Evolutionary conservation across 495 filamentous ascomycete genomes (phyloP).

Genomic region (Penicillium nucicola): DNA sequence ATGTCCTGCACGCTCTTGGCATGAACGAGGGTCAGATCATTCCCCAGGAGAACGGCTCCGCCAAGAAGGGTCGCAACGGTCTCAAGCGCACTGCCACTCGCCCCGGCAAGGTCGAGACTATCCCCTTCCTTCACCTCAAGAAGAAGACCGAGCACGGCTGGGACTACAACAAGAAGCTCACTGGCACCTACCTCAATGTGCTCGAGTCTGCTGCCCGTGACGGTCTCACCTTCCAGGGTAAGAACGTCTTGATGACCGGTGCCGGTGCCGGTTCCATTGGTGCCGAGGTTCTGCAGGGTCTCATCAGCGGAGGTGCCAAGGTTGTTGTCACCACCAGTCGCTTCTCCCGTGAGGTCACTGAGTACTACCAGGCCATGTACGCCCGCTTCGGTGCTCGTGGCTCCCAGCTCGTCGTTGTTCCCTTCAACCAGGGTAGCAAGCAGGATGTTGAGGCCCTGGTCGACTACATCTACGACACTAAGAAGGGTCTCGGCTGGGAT

Average conservation of each 20-base stretch:
- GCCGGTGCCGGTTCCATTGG: slow-evolving; percentile 97
- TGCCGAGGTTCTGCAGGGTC: slow-evolving; percentile 94
- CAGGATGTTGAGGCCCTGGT: slow-evolving; percentile 93
- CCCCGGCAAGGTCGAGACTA: slow-evolving; percentile 90
- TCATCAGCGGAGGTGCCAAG: slow-evolving; percentile 94
- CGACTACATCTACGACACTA: slow-evolving; percentile 94
- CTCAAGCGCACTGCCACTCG: slow-evolving; percentile 54
- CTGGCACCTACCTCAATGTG: slow-evolving; percentile 85
- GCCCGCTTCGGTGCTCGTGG: slow-evolving; percentile 87
- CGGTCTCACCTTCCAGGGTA: slow-evolving; percentile 88
- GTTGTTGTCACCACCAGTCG: slow-evolving; percentile 94
- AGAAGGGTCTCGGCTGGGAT: slow-evolving; percentile 97
- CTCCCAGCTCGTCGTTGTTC: slow-evolving; percentile 94
- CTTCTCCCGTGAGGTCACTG: slow-evolving; percentile 95
- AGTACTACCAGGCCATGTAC: slow-evolving; percentile 99
- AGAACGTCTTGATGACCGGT: slow-evolving; percentile 97
- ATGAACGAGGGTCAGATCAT: slow-evolving; percentile 99
- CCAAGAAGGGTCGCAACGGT: slow-evolving; percentile 66
- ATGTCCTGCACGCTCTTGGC: slow-evolving; percentile 84
- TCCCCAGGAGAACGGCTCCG: slow-evolving; percentile 68
- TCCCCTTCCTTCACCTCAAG: slow-evolving; percentile 96
- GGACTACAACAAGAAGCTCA: slow-evolving; percentile 99
- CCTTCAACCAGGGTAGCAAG: slow-evolving; percentile 98
- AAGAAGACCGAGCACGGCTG: slow-evolving; percentile 91
- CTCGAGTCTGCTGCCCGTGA: slow-evolving; percentile 81